Evolutionary conservation across 2,329 filamentous ascomycete species (phyloP).

Genomic region (Cladorrhinum sp.): DNA sequence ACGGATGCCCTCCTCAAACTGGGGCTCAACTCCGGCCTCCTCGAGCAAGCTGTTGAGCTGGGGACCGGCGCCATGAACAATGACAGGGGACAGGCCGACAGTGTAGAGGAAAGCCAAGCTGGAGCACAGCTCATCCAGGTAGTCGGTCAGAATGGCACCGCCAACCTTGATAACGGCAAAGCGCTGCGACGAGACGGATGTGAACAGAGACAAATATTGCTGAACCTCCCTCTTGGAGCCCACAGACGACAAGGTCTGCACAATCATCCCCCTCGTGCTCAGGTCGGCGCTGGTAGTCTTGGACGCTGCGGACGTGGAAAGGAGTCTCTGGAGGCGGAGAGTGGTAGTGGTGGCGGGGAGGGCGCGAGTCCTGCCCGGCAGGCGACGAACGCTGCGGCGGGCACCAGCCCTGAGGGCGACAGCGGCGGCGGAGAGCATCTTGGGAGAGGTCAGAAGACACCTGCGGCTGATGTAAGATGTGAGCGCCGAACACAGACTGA

Average conservation of each 20-base stretch:
- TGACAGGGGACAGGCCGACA: slow-evolving; percentile 90
- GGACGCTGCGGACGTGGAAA: slow-evolving; percentile 34
- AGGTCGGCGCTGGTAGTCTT: slow-evolving; percentile 42
- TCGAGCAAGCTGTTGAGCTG: slow-evolving; percentile 91
- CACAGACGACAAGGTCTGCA: slow-evolving; percentile 91
- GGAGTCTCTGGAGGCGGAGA: slow-evolving; percentile 33
- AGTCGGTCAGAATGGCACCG: slow-evolving; percentile 90
- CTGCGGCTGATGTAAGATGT: background rate
- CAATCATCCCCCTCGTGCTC: slow-evolving; percentile 74
- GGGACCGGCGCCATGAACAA: slow-evolving; percentile 91
- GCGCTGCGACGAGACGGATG: slow-evolving; percentile 91
- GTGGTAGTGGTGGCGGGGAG: slow-evolving; percentile 24
- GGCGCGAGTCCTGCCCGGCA: slow-evolving; percentile 26
- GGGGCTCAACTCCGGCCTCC: slow-evolving; percentile 86
- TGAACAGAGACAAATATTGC: slow-evolving; percentile 97
- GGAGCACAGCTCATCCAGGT: slow-evolving; percentile 85
- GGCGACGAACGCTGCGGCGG: slow-evolving; percentile 39
- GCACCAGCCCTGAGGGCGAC: slow-evolving; percentile 43
- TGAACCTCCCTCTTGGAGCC: slow-evolving; percentile 94
- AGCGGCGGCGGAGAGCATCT: slow-evolving; percentile 44
- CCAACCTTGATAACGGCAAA: slow-evolving; percentile 99
- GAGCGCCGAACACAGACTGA: background rate
- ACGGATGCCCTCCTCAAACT: slow-evolving; percentile 94
- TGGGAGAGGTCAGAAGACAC: slow-evolving; percentile 12
- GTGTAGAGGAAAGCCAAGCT: slow-evolving; percentile 90